Evolutionary conservation across 2,329 filamentous ascomycete species (phyloP).

Genomic region (Fusarium pseudocircinatum): DNA sequence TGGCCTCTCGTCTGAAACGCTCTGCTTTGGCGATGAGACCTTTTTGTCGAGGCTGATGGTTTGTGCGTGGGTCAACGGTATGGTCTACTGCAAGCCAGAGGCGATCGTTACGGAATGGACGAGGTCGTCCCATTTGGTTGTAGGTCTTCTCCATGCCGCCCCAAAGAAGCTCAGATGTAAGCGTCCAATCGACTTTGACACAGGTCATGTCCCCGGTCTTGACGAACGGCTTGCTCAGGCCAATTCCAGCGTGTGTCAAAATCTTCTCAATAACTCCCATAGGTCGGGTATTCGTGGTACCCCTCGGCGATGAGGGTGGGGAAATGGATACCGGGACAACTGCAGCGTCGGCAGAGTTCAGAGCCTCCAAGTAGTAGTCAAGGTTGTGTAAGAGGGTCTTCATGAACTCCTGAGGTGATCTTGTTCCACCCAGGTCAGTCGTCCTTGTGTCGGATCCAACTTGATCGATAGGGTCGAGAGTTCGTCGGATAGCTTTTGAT

Average conservation of each 20-base stretch:
- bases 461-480: constrained; percentile 20
- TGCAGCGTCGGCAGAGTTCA: background rate
- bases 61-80: background rate
- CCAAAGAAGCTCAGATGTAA: background rate
- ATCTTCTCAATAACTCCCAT: background rate
- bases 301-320: fast-evolving
- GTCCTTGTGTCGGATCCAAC: constrained; percentile 18
- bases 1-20: background rate
- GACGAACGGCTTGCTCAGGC: background rate
- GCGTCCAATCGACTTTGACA: background rate
- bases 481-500: constrained; percentile 17
- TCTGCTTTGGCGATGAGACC: background rate
- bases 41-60: background rate
- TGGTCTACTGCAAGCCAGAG: background rate
- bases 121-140: background rate
- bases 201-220: background rate
- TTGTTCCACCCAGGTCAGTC: constrained; percentile 13
- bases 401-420: constrained; percentile 27
- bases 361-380: background rate
- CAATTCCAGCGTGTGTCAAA: background rate
- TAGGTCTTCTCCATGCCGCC: background rate
- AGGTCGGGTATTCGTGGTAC: background rate
- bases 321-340: background rate
- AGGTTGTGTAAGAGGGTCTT: background rate
- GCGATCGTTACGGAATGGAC: background rate